Evolutionary conservation across 768 basidiomycete genomes (phyloP).

Genomic region (Naganishia onofrii): DNA sequence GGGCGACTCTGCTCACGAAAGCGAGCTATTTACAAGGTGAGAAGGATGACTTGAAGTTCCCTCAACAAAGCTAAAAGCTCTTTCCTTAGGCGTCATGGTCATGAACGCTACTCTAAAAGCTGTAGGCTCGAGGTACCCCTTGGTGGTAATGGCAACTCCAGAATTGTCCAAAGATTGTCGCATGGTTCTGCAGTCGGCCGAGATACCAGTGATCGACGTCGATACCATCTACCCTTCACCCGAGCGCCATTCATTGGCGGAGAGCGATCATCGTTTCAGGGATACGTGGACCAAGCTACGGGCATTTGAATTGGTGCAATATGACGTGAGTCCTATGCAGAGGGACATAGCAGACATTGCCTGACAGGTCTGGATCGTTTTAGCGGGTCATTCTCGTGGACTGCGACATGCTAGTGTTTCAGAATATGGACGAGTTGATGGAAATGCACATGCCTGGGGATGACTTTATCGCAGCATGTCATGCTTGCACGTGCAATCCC

Average conservation of each 20-base stretch:
- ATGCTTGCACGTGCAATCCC: constrained; percentile 94
- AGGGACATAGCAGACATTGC: too few species aligned
- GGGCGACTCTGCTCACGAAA: constrained; percentile 74
- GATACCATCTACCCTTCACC: constrained; percentile 38
- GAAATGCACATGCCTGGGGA: constrained; percentile 41
- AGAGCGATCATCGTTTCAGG: constrained; percentile 56
- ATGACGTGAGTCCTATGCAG: constrained; percentile 41
- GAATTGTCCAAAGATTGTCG: constrained; percentile 59
- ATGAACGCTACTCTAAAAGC: constrained; percentile 60
- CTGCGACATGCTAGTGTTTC: constrained; percentile 48
- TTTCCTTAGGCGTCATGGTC: constrained; percentile 57
- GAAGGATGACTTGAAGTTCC: not conserved
- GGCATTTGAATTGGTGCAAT: constrained; percentile 52
- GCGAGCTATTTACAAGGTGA: constrained; percentile 56
- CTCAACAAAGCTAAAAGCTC: not conserved
- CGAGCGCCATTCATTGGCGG: constrained; percentile 57
- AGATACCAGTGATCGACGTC: constrained; percentile 55
- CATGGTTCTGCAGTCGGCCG: constrained; percentile 58
- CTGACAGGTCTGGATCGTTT: not conserved
- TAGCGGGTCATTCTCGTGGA: constrained; percentile 45
- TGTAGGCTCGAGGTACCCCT: constrained; percentile 66
- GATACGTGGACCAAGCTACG: constrained; percentile 67
- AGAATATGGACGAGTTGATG: constrained; percentile 49
- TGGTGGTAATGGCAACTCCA: constrained; percentile 73
- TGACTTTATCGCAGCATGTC: constrained; percentile 80